phyloP scores from a whole-genome alignment of 78 protist genomes.

The Emiliania huxleyi region DNA sequence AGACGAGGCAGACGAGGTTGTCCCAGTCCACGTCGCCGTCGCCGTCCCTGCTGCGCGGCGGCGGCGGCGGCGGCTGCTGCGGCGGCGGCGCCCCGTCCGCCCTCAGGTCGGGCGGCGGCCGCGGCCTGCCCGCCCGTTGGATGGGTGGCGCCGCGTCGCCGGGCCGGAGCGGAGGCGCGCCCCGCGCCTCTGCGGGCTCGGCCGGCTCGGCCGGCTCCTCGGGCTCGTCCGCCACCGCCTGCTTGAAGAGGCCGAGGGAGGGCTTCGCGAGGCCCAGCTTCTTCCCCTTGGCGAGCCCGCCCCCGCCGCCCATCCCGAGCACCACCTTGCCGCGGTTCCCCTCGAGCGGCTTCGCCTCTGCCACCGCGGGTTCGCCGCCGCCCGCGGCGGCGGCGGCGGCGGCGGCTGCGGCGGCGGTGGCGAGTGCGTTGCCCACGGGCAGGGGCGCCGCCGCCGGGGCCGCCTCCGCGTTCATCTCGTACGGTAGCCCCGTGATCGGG shows the following conservation, averaged over 20 bases:
- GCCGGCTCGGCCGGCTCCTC: not conserved
- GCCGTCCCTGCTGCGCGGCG: not conserved
- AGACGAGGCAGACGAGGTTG: not conserved
- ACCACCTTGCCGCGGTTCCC: not conserved
- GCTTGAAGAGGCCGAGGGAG: not conserved
- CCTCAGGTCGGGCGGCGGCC: not conserved
- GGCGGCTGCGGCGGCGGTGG: not conserved
- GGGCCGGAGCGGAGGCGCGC: not conserved
- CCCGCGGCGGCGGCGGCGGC: not conserved
- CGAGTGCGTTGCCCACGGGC: not conserved
- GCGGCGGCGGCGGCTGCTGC: not conserved
- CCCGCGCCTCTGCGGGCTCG: not conserved
- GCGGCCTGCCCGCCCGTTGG: not conserved
- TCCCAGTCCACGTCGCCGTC: not conserved
- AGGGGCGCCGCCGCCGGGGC: not conserved
- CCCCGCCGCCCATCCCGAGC: not conserved
- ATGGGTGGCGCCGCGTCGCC: not conserved
- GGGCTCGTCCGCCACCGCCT: not conserved
- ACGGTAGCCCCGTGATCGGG: not conserved
- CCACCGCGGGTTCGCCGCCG: not conserved
- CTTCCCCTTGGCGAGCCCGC: not conserved
- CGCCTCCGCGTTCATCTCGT: not conserved
- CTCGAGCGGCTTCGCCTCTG: not conserved
- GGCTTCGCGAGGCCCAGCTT: not conserved
- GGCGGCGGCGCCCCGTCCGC: no score